Base-by-base conservation (phyloP, 1,284 basidiomycete species). In the Hymenochaete sp. region DNA sequence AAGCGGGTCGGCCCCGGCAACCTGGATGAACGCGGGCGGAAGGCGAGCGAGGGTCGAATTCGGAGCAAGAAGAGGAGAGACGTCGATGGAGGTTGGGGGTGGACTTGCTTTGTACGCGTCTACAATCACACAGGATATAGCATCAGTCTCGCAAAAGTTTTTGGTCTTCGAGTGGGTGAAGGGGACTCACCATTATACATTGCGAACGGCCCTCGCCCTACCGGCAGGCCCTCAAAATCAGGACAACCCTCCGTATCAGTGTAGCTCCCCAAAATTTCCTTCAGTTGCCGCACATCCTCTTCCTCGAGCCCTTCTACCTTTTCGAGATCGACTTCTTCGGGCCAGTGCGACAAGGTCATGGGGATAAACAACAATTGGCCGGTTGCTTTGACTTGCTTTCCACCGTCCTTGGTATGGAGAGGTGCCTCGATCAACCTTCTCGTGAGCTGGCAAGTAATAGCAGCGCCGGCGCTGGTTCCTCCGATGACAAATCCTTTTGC, bases 401-500 rank as follows among this genome's bases (percentile, higher is more conserved):
- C 32, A 36, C 59, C 58, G 19, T 53, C 48, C 9, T 50, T 51
- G 1, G 57, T 55, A 3, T 47, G 44, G 11, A 52, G 53, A 35
- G 32, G n/a, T n/a, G n/a, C n/a, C n/a, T n/a, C n/a, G n/a, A n/a
- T n/a, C n/a, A n/a, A n/a, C n/a, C n/a, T n/a, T n/a, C n/a, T n/a
- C 1, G 57, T 50, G 11, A 58, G 33, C 1, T 49, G 39, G 2
- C 54, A 53, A 1, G 54, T 48, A 4, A 57, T 39, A 33, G 52
- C 57, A 9, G 41, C 59, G 1, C 59, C 59, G 4, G 59, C 54
- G 8, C 58, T 58, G 11, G 35, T 36, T 4, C 59, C 59, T 2
- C 56, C 55, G 11, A 61, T 49, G 14, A 60, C 38, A 38, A 58
- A 53, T 1, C 55, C 56, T 32, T 52, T 50, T 2, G 29, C 21